Evolutionary conservation across 2,329 filamentous ascomycete species (phyloP), one percentile per base, ranked within the genome.

Genomic region (Sordariomycetes sp.): DNA sequence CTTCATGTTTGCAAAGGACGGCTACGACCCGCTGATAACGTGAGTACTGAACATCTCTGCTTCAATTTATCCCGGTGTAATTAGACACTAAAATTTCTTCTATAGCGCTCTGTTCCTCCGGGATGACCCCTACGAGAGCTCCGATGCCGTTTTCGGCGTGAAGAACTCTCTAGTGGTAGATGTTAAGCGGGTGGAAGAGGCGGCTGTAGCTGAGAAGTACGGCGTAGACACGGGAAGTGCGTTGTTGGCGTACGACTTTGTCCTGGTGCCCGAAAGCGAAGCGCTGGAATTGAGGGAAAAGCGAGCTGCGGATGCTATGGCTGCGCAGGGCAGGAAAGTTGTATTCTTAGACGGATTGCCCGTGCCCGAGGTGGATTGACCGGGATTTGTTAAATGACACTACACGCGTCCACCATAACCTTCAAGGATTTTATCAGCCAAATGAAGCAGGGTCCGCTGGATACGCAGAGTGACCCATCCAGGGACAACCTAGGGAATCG

Each of bases 91-190:
- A 16, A 3, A 40, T 18, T 4, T 32, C 28, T 25, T 25, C 14
- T 14, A 46, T 53, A 90, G 87, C 3, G 88, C 89, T 0, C 74
- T 95, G 0, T 95, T 92, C 66, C 75, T 92, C 58, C 82, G 87
- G 2, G 85, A 84, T 53, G 89, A 93, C 64, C 87, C 87, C 0
- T 94, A 93, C 68, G 89, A 93, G 73, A 88, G 83, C 1, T 89
- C 87, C 0, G 90, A 95, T 67, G 88, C 89, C 0, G 90, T 95
- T 1, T 95, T 95, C 64, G 90, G 90, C 22, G 89, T 95, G 59
- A 96, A 95, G 70, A 79, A 90, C 67, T 89, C 86, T 28, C 76
- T 95, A 12, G 74, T 90, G 18, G 78, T 90, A 16, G 86, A 89
- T 62, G 73, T 71, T 64, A 77, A 61, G 72, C 78, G 65, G 74